Percentiles rank a stretch among this genome's conserved stretches.
phyloP scores from a whole-genome alignment of 1,284 basidiomycete genomes.

The Heliocybe sulcata region DNA sequence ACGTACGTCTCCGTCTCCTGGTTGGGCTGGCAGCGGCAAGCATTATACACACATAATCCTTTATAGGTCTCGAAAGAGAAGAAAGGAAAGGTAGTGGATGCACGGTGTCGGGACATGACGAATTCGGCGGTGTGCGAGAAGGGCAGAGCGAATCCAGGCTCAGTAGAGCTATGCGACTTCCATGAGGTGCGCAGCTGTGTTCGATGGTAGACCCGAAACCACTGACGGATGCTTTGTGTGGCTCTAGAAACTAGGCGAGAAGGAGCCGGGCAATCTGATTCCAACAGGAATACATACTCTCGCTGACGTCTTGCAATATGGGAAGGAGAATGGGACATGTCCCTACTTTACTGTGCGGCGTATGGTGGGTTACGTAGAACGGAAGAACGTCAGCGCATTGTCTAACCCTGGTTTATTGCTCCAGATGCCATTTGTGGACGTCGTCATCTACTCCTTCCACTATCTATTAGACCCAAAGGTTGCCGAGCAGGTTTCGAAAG shows the following conservation, averaged over 20 bases:
- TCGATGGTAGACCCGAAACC: background rate
- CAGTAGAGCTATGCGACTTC: constrained; percentile 89
- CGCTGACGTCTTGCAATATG: constrained; percentile 89
- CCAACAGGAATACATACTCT: constrained; percentile 91
- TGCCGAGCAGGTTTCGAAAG: constrained; percentile 97
- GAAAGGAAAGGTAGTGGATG: constrained; percentile 97
- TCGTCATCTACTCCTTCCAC: constrained; percentile 99
- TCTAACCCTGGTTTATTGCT: background rate
- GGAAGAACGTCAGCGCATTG: background rate
- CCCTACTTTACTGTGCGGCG: constrained; percentile 96
- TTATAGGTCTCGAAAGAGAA: constrained; percentile 88
- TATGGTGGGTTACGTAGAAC: constrained; percentile 63
- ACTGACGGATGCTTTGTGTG: background rate
- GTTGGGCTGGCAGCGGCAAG: background rate
- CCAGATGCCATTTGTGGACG: constrained; percentile 91
- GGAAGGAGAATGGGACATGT: constrained; percentile 81
- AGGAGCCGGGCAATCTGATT: constrained; percentile 82
- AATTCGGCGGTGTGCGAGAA: constrained; percentile 83
- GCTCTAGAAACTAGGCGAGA: constrained; percentile 60
- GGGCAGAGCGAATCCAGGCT: constrained; percentile 84
- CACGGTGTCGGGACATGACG: constrained; percentile 93
- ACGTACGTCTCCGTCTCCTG: constrained; percentile 45
- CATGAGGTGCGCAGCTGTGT: constrained; percentile 69
- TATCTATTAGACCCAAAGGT: constrained; percentile 99
- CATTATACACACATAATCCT: background rate